A percentile compares a stretch with the other conserved stretches of the same genome.
Conservation (phyloP, 2,329 filamentous ascomycete genomes). For the Aspergillus tamarii region DNA sequence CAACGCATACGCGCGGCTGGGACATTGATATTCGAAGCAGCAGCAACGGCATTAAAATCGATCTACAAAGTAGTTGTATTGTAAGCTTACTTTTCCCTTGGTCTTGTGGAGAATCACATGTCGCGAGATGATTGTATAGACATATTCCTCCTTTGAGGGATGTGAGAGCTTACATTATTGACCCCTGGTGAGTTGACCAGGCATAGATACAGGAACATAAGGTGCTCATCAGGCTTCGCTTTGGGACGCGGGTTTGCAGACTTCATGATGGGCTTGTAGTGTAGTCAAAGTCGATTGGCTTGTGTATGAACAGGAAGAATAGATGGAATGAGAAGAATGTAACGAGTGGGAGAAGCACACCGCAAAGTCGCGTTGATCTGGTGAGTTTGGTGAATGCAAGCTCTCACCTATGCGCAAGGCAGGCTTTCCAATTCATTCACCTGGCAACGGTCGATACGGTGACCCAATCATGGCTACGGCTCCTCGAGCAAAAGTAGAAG, state of each 20-base stretch:
- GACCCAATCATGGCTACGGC: no score
- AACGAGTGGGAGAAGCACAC: neutral
- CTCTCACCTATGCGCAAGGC: neutral
- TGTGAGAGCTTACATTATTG: conserved; percentile 37
- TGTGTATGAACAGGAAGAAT: neutral
- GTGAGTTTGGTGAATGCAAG: neutral
- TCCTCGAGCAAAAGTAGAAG: no score
- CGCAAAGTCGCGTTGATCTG: neutral
- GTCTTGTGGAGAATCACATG: neutral
- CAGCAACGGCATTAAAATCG: conserved; percentile 36
- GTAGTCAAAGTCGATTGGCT: neutral
- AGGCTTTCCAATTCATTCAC: neutral
- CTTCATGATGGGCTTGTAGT: neutral
- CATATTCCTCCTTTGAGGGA: neutral
- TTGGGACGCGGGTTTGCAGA: conserved; percentile 35
- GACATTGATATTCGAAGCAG: conserved; percentile 17
- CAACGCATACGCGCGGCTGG: conserved; percentile 22
- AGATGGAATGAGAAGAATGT: neutral
- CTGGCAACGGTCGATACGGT: no score
- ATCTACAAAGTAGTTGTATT: conserved; percentile 31
- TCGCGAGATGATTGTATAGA: neutral
- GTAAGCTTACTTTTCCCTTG: neutral
- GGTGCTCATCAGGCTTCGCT: conserved; percentile 42
- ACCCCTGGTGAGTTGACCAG: conserved; percentile 41
- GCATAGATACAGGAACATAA: conserved; percentile 49